Base-by-base conservation (phyloP, 768 basidiomycete species). In the Phanerochaete sordida region DNA sequence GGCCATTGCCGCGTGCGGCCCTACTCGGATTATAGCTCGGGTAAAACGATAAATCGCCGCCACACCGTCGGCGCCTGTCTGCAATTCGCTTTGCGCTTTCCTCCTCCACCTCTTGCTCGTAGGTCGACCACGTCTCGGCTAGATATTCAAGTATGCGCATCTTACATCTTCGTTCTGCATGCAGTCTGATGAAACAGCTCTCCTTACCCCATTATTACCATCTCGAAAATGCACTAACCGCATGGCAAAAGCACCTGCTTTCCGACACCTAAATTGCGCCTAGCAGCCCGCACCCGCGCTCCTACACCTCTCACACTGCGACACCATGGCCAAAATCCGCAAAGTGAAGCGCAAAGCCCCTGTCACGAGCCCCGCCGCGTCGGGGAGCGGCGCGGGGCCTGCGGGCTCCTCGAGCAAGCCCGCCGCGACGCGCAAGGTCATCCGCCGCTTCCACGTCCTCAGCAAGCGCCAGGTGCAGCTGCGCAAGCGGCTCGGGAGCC, bases 361-460 rank as follows among this genome's bases (percentile, higher is more conserved):
- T 1, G 66, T 84, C 19, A 83, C 82, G 1, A 39, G 59, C 30
- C 61, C 62, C 13, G 57, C 30, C 11, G 31, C 57, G 24, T 63
- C 60, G 9, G 56, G 44, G 8, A 19, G 61, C 64, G 61, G 62
- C 12, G 62, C 60, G 26, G 57, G 51, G 23, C 61, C 64, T 28
- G 64, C 66, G 48, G 62, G 64, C 30, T 74, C 77, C 9, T 84
- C 85, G 24, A 80, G 75, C 62, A 85, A 77, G 59, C 79, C 85
- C 0, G 76, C 82, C 62, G 80, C 85, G 24, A 91, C 85, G 47
- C 83, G 92, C 60, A 80, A 82, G 8, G 74, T 87, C 62, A 96
- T 97, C 66, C 86, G 91, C 43, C 79, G 76, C 59, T 97, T 89
- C 68, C 94, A 97, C 66, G 80, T 87, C 35, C 77, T 95, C 23